Evolutionary conservation across 2,329 filamentous ascomycete species (phyloP), one percentile per base, ranked within the genome.

Genomic region (Lizonia empirigonia): DNA sequence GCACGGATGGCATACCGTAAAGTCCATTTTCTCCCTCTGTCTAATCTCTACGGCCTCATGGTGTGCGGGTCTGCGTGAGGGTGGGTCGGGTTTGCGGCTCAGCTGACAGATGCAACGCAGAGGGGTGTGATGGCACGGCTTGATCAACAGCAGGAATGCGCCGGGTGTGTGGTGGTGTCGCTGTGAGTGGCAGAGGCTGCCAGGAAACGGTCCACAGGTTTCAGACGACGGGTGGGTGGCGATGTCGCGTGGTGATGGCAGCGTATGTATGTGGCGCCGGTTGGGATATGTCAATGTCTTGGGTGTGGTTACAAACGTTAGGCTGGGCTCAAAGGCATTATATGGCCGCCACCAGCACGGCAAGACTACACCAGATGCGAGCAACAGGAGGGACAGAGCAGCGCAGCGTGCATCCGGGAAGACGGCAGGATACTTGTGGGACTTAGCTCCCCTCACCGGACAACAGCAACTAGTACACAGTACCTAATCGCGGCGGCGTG

Each of bases 11-110:
- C 69, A 54, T 69, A 73, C 72, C 59, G 70, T 74, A 56, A 74
- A 74, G 65, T 74, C 72, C 72, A 74, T 74, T 26, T 64, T 70
- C 58, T 59, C 59, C 46, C 47, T 58, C 57, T 56, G 34, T 64
- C 52, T 59, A 36, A 47, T 54, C 35, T 66, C 57, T 67, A 72
- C 50, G 62, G 53, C 60, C 48, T 67, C 68, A 70, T 72, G 64
- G 58, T 66, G 62, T 51, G 55, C 37, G 50, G 45, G 48, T 29
- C 38, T 44, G 54, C 26, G 60, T 56, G 50, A 50, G 55, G 65
- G 64, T 59, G 64, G 64, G 67, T 63, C 38, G 55, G 50, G 44
- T 32, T 37, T 36, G 65, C 61, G 60, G 69, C 67, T 71, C 67
- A 71, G 69, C 66, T 71, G 69, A 71, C 66, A 23, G 53, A 48